Evolutionary conservation across 169 alveolate genomes (phyloP), one percentile per base, ranked within the genome.

Genomic region (Babesia divergens): DNA sequence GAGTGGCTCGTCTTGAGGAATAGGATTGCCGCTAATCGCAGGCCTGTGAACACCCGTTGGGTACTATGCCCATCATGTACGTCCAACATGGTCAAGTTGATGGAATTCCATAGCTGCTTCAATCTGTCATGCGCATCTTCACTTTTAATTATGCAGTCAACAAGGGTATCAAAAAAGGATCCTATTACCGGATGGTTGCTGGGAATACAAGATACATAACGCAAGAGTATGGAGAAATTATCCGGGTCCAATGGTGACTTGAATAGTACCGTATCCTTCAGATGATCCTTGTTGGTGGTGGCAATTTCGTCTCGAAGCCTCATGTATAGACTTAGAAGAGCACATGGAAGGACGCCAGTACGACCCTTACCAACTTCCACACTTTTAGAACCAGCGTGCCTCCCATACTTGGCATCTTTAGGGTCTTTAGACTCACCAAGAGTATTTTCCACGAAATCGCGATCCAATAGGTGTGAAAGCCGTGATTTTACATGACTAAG

Each of bases 101-200:
- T 40, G n/a, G 56, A 53, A 29, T 59, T 56, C 81, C 74, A 51
- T 16, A 62, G 60, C 40, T 60, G 56, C 46, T 26, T 22, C 47
- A 76, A 54, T 24, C 26, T 43, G 29, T 31, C 38, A 34, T 44
- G 29, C 16, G 22, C 54, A 60, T 62, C 47, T n/a, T 74, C 65
- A 29, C 35, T 44, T 26, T 6, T 13, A 16, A 37, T 28, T 22
- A 74, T 38, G 37, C 18, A 22, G 35, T 56, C 65, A 5, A 56
- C 5, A 14, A 74, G 51, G 18, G 37, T 42, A 35, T 56, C 60
- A 20, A 70, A 70, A 40, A 42, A 55, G 0, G 82, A 50, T 3
- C 69, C 82, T 6, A 62, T 43, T 1, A 70, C 75, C 22, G 82
- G 70, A 26, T 70, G 70, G 42, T 70, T 50, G 32, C 51, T 40